Evolutionary conservation across 1,284 basidiomycete genomes (phyloP), one percentile per base, ranked within the genome.

Genomic region (Microbotryomycetes sp.): DNA sequence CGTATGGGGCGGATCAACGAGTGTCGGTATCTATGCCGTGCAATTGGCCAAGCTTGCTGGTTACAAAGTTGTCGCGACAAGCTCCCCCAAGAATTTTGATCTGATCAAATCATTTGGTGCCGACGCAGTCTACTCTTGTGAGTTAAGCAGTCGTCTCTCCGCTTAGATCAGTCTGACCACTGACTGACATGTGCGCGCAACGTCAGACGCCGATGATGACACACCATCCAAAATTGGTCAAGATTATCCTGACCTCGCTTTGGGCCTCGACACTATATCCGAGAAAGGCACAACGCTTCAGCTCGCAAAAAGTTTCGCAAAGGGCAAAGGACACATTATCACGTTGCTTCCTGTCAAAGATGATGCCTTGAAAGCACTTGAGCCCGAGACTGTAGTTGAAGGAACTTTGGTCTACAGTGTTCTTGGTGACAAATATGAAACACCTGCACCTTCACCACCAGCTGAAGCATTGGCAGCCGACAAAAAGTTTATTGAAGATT

Each of bases 1-100:
- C 28, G 72, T 81, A 36, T 79, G 79, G 71, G 77, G 76, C 22
- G 80, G 78, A 15, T 72, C 79, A 14, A 76, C 77, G 14, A 72
- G 76, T 6, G 78, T 80, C 42, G 80, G 80, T 0, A 71, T 77
- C 31, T 81, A 81, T 64, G 82, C 74, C 1, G 78, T 85, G 52
- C 83, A 84, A 70, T 75, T 84, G n/a, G 77, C 84, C 51, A 77
- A 76, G 50, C 71, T 79, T 0, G 78, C 81, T 1, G 83, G 82
- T 0, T 82, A 82, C 76, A 80, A 79, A 0, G 81, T 84, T 62
- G 80, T 84, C 55, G 74, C 81, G 6, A 82, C 81, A 2, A 78
- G 83, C 1, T 83, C 81, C 6, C 67, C 70, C 16, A 77, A 76
- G 63, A 79, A 84, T 64, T 80, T 72, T 23, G 74, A 72, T 0